Percentiles rank a stretch among this genome's conserved stretches.
Evolutionary conservation across 805 yeast species (phyloP).

Genomic region (Yamadazyma nakazawae): DNA sequence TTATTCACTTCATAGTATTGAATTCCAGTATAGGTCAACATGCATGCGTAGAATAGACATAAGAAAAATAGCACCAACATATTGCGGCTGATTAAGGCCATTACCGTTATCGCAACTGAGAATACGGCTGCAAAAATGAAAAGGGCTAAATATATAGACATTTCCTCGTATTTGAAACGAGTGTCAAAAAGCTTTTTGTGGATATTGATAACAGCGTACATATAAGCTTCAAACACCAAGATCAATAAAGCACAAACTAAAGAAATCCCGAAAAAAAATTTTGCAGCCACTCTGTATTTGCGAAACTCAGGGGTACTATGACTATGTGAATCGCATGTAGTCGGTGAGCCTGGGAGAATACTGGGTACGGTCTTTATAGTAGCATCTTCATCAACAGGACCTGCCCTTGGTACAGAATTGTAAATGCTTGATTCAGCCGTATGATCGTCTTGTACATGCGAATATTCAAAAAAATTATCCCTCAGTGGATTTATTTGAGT

Average conservation of each 20-base stretch:
- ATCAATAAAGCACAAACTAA: constrained; percentile 31
- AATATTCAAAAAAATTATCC: background rate
- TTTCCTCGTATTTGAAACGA: constrained; percentile 23
- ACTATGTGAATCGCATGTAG: constrained; percentile 5
- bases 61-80: constrained; percentile 38
- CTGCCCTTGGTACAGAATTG: background rate
- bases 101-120: constrained; percentile 35
- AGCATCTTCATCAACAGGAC: background rate
- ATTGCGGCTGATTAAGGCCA: constrained; percentile 39
- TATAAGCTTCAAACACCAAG: constrained; percentile 34
- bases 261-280: constrained; percentile 27
- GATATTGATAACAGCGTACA: constrained; percentile 37
- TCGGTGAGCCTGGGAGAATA: background rate
- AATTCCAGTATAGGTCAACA: constrained; percentile 46
- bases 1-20: constrained; percentile 40
- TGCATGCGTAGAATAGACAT: constrained; percentile 37
- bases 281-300: constrained; percentile 5
- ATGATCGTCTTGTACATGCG: background rate
- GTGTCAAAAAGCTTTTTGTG: constrained; percentile 21
- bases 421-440: background rate
- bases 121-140: constrained; percentile 46
- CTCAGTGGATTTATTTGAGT: background rate
- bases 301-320: constrained; percentile 6
- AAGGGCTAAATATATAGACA: constrained; percentile 44
- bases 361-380: background rate